phyloP scores from a whole-genome alignment of 2,329 filamentous ascomycete species.

The Fusarium napiforme region DNA sequence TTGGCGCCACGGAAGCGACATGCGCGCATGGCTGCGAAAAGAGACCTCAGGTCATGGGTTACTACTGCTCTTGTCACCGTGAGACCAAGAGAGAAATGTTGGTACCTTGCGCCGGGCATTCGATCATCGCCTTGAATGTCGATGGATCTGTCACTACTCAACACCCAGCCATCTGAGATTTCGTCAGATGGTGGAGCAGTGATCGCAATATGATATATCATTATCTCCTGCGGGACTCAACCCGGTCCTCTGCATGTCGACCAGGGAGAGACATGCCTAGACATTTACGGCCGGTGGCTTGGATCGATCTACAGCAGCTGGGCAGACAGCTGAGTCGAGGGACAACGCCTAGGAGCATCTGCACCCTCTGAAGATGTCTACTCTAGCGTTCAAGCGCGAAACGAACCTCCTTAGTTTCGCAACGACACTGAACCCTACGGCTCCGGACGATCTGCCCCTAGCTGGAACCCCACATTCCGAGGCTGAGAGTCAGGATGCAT shows the following conservation, averaged over 20 bases:
- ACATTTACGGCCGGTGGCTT: slow-evolving; percentile 25
- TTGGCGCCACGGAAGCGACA: slow-evolving; percentile 12
- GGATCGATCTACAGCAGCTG: slow-evolving; percentile 19
- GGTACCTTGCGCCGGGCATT: slow-evolving; percentile 5
- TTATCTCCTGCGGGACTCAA: slow-evolving; percentile 33
- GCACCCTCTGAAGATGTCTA: slow-evolving; percentile 5
- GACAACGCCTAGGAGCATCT: slow-evolving; percentile 19
- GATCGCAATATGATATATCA: slow-evolving; percentile 44
- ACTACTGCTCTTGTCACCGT: neutral
- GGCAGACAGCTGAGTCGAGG: slow-evolving; percentile 10
- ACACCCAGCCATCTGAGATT: neutral
- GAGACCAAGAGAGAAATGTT: neutral
- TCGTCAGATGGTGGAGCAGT: slow-evolving; percentile 28
- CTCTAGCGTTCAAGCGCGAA: slow-evolving; percentile 3
- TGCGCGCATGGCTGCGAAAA: slow-evolving; percentile 9
- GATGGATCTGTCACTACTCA: slow-evolving; percentile 13
- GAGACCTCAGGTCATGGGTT: neutral
- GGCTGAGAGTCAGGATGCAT: slow-evolving; percentile 22
- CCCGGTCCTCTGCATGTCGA: slow-evolving; percentile 35
- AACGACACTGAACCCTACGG: neutral
- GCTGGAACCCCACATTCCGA: slow-evolving; percentile 19
- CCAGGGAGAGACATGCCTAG: slow-evolving; percentile 25
- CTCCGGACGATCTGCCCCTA: slow-evolving; percentile 9
- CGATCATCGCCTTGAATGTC: slow-evolving; percentile 2
- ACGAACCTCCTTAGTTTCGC: neutral